A percentile compares a stretch with the other conserved stretches of the same genome.
Conservation (phyloP, 2,329 filamentous ascomycete species). For the Acrodontium crateriforme region DNA sequence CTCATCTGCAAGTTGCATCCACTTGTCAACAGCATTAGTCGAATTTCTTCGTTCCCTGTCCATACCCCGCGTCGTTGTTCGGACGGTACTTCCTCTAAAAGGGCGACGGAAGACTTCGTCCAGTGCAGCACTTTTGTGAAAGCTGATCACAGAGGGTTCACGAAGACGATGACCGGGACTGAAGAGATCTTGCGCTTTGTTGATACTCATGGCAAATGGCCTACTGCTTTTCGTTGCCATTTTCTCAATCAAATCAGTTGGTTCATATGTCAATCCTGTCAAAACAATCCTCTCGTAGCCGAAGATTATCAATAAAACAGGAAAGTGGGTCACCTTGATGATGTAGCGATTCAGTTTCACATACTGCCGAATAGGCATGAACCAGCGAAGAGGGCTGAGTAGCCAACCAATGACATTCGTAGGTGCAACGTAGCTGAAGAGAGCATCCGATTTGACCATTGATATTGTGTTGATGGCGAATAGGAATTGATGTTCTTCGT, state of each 20-base stretch:
- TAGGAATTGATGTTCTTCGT: slow-evolving; percentile 80
- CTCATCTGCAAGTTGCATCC: slow-evolving; percentile 62
- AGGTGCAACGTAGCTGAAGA: slow-evolving; percentile 88
- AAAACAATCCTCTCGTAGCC: slow-evolving; percentile 73
- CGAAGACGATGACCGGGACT: slow-evolving; percentile 51
- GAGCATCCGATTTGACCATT: slow-evolving; percentile 94
- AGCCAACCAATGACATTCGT: slow-evolving; percentile 87
- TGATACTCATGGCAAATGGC: slow-evolving; percentile 19
- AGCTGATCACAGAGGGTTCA: slow-evolving; percentile 77
- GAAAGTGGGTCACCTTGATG: slow-evolving; percentile 84
- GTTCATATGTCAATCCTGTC: slow-evolving; percentile 61
- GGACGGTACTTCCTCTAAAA: slow-evolving; percentile 46
- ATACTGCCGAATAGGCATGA: slow-evolving; percentile 67
- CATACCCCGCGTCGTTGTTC: slow-evolving; percentile 35
- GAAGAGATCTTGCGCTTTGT: slow-evolving; percentile 43
- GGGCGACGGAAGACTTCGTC: slow-evolving; percentile 76
- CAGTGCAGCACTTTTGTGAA: slow-evolving; percentile 75
- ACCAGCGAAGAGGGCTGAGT: slow-evolving; percentile 66
- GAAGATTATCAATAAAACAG: slow-evolving; percentile 75
- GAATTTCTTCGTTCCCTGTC: slow-evolving; percentile 52
- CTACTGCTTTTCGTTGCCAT: slow-evolving; percentile 19
- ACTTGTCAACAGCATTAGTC: slow-evolving; percentile 69
- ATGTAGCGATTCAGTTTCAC: slow-evolving; percentile 77
- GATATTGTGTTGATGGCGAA: slow-evolving; percentile 96
- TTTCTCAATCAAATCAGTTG: slow-evolving; percentile 73